These are phyloP conservation scores for Orbilia quercus DNA, from an alignment of 2,329 filamentous ascomycete genomes.

Conservation along the genomic window DNA sequence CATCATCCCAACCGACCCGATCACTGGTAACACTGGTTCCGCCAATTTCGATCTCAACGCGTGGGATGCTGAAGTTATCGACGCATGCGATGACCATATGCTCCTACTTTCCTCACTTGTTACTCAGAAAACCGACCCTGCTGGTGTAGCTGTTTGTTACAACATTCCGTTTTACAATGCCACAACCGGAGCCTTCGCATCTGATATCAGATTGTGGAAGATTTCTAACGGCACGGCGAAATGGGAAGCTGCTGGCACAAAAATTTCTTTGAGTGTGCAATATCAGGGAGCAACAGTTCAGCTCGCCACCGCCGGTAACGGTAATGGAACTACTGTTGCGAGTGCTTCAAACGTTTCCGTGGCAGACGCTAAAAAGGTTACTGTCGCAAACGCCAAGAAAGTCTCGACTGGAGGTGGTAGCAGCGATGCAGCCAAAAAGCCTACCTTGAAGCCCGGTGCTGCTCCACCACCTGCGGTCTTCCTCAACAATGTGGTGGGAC, in stretches of 20 bases:
- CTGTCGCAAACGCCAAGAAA: background rate
- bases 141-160: constrained; percentile 83
- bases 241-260: constrained; percentile 64
- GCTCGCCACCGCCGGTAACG: constrained; percentile 60
- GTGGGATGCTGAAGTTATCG: constrained; percentile 45
- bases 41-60: constrained; percentile 25
- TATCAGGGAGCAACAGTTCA: constrained; percentile 65
- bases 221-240: constrained; percentile 70
- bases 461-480: background rate
- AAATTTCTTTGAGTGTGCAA: constrained; percentile 64
- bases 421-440: constrained; percentile 1
- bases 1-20: constrained; percentile 30
- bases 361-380: background rate
- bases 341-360: background rate
- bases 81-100: constrained; percentile 31
- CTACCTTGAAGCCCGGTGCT: background rate
- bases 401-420: background rate
- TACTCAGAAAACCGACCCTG: constrained; percentile 74
- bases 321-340: background rate
- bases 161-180: constrained; percentile 79
- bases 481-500: background rate
- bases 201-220: constrained; percentile 79
- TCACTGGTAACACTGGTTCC: constrained; percentile 36
- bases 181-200: constrained; percentile 76
- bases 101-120: constrained; percentile 63